phyloP scores from a whole-genome alignment of 352 stramenopile species.

The Pythium oligandrum region DNA sequence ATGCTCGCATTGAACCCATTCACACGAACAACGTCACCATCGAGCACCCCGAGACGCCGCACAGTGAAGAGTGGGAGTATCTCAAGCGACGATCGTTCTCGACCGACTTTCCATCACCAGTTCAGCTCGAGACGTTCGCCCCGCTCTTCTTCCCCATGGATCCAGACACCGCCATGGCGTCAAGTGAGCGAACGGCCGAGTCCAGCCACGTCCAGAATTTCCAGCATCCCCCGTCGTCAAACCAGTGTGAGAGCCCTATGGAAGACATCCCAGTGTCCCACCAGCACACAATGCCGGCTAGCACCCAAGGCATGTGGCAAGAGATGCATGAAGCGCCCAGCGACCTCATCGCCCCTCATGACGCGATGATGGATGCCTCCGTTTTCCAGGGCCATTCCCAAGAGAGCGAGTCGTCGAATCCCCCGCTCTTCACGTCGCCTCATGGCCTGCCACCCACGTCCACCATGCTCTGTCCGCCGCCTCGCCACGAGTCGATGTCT shows the following conservation, averaged over 20 bases:
- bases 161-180: neutral
- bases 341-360: neutral
- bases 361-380: no score
- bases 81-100: slow-evolving; percentile 14
- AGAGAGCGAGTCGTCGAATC: neutral
- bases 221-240: no score
- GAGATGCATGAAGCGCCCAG: neutral
- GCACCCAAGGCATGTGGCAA: neutral
- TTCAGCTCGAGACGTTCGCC: slow-evolving; percentile 16
- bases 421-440: neutral
- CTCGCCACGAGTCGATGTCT: no score
- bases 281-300: neutral
- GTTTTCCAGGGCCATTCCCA: neutral
- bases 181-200: neutral
- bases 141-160: slow-evolving; percentile 23
- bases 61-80: slow-evolving; percentile 15
- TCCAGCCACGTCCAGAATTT: no score
- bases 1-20: slow-evolving; percentile 6
- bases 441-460: neutral
- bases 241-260: neutral
- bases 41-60: no score
- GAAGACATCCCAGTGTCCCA: neutral
- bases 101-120: slow-evolving; percentile 5
- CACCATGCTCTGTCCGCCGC: neutral
- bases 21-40: slow-evolving; percentile 3